Conservation (phyloP, 805 yeast genomes). For the Candida golubevii region DNA sequence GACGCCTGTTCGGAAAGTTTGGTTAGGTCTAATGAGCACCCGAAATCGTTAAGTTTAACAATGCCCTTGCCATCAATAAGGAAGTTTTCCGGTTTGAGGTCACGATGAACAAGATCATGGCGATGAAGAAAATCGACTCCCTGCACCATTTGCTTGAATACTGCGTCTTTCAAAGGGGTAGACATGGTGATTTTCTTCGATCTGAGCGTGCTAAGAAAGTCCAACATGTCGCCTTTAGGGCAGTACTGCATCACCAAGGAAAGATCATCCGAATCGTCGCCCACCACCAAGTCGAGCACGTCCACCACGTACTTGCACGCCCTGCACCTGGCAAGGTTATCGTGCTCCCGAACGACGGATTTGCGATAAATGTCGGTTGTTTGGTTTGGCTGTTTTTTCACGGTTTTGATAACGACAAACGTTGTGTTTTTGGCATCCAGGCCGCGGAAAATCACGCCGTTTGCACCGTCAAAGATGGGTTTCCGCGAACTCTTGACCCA, state of each 20-base stretch:
- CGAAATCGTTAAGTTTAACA: conserved; percentile 48
- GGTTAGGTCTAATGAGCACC: conserved; percentile 41
- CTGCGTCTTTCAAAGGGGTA: conserved; percentile 37
- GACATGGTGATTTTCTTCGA: conserved; percentile 27
- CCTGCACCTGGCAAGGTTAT: conserved; percentile 23
- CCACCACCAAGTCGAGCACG: conserved; percentile 24
- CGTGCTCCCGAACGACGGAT: conserved; percentile 29
- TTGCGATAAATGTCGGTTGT: conserved; percentile 14
- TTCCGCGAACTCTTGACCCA: conserved; percentile 24
- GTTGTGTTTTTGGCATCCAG: conserved; percentile 17
- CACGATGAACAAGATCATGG: conserved; percentile 44
- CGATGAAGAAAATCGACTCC: conserved; percentile 45
- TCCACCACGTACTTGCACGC: conserved; percentile 27
- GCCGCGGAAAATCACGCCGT: conserved; percentile 36
- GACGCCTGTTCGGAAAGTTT: conserved; percentile 16
- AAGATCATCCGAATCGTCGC: conserved; percentile 18
- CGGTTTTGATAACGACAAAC: conserved; percentile 28
- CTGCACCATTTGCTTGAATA: conserved; percentile 43
- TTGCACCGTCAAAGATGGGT: conserved; percentile 41
- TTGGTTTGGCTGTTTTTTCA: conserved; percentile 20
- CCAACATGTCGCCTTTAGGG: conserved; percentile 46
- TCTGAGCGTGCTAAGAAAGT: conserved; percentile 38
- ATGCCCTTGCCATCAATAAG: conserved; percentile 43
- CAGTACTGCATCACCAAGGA: conserved; percentile 42
- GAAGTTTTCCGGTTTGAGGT: conserved; percentile 53